Evolutionary conservation across 73 alveolate species (phyloP), one percentile per base, ranked within the genome.

Genomic region (Paramecium pentaurelia): DNA sequence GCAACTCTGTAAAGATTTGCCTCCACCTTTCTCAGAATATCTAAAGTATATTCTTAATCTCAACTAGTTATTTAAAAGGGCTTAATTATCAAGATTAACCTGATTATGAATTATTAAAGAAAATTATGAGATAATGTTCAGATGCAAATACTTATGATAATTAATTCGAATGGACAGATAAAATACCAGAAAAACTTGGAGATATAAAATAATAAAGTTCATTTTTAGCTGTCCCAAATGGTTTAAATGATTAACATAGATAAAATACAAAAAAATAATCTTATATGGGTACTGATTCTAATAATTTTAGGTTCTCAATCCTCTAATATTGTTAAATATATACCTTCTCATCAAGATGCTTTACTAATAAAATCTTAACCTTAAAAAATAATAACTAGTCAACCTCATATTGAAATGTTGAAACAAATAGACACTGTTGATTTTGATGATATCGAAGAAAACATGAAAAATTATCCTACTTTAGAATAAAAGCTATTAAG

Each of bases 381-480:
- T 18, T 54, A 54, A 54, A 54, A 54, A 54, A 27, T 75, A 0
- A 38, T 37, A 2, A 42, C 60, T 6, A 75, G 88, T 40, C n/a
- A 75, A 75, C 88, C 88, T 75, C 88, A 75, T 20, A 37, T 75
- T 68, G 84, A 68, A 32, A 8, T 32, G 40, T 22, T 75, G 34
- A 75, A 75, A 20, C 20, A 80, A 27, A 2, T 75, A 8, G 58
- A 75, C 14, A 75, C 88, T 12, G 40, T 75, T 14, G 88, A 75
- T 22, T 75, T 75, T 75, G 88, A 75, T 75, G 88, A 75, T 16
- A 75, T 75, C 3, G 88, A 75, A 22, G 88, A 75, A 37, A 75
- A 75, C 16, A 34, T 75, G 60, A 12, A 75, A 75, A 37, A 75
- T 40, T 75, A 75, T 37, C 88, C 88, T 34, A 75, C 88, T 37